Base-by-base conservation (phyloP, 2,329 filamentous ascomycete species). In the Hypoxylon sp. region DNA sequence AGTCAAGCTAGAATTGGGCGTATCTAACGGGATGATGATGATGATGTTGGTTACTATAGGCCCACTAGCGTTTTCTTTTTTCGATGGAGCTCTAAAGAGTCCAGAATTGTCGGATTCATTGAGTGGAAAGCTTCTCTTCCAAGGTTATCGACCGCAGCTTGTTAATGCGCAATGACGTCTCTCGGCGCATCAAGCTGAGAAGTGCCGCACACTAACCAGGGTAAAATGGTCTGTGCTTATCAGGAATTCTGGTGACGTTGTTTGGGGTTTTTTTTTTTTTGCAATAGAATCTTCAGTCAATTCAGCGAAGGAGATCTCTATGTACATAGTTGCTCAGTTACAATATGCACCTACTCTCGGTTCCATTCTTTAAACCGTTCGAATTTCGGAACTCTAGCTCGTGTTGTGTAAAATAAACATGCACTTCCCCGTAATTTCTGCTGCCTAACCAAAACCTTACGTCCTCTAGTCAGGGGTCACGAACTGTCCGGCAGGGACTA, bases 391-490 rank as follows among this genome's bases (percentile, higher is more conserved):
- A 57, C 24, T 9, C 24, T 59, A 51, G 51, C 26, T 60, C 57
- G 19, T 37, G 39, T 46, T 54, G 52, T 35, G 48, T 37, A 17
- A 51, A 57, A 57, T 57, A 24, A 59, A 42, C 37, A 39, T 33
- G 54, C 37, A 39, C 35, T 35, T 53, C 48, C 42, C 55, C 57
- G 53, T 50, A 57, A 52, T 65, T 64, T n/a, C 57, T 72, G 62
- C 62, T 62, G 65, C 68, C 68, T 66, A 63, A 72, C 68, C 52
- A 59, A 66, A 39, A 59, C 61, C 60, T 46, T 62, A 67, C 46
- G 59, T 37, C 39, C 35, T 31, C 57, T 65, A 57, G 63, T 50
- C 54, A 59, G 62, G 53, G 22, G 51, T 52, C 39, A 48, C 33
- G 47, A 60, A 60, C 59, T 39, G 24, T 4, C 24, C 46, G 8